Conservation (phyloP, 2,329 filamentous ascomycete genomes). For the Aspergillus niger region DNA sequence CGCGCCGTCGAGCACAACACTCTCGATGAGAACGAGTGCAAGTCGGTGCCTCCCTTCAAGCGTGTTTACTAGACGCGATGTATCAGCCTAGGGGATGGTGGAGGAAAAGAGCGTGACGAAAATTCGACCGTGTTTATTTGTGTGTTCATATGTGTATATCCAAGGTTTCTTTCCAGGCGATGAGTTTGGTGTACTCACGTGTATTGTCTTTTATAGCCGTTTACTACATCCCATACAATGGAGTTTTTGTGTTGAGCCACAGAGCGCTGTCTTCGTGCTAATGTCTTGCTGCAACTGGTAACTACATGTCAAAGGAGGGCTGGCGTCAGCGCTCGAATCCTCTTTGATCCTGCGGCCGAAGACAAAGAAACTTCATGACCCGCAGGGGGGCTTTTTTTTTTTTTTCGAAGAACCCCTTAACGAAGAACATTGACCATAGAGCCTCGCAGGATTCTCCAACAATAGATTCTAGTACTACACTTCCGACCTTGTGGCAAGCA, state of each 20-base stretch:
- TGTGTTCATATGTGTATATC: constrained; percentile 44
- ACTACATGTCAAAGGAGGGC: background rate
- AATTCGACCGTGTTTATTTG: constrained; percentile 31
- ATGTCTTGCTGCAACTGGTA: background rate
- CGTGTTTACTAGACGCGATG: constrained; percentile 50
- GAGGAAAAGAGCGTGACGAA: constrained; percentile 36
- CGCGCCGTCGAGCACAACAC: constrained; percentile 79
- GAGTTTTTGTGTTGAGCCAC: constrained; percentile 27
- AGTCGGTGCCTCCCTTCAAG: constrained; percentile 95
- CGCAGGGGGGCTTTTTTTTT: background rate
- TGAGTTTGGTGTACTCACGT: constrained; percentile 39
- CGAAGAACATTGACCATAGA: background rate
- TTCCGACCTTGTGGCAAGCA: background rate
- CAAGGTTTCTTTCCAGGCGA: constrained; percentile 40
- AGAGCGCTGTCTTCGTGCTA: constrained; percentile 1
- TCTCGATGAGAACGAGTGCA: constrained; percentile 93
- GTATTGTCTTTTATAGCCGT: constrained; percentile 31
- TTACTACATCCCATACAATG: constrained; percentile 30
- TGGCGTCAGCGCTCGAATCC: background rate
- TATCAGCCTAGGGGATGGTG: constrained; percentile 11
- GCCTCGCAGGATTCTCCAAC: background rate
- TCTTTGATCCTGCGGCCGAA: background rate
- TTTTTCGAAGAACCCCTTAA: background rate
- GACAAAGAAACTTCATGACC: background rate
- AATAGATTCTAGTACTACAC: background rate